Conservation (phyloP, 768 basidiomycete genomes). For the Ramaria rubella region DNA sequence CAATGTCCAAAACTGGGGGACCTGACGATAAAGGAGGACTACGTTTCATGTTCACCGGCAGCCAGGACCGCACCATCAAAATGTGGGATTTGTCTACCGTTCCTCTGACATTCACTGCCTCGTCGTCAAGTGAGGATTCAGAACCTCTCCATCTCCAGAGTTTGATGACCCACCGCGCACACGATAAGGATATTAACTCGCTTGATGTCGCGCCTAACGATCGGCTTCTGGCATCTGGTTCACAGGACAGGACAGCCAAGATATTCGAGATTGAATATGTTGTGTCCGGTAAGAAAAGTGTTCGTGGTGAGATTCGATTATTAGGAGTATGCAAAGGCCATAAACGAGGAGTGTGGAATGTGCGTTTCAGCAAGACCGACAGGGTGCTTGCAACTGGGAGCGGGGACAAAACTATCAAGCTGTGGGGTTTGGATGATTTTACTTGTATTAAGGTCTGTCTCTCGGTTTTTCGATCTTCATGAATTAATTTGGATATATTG, state of each 20-base stretch:
- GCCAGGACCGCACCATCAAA: conserved; percentile 96
- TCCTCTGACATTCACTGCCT: conserved; percentile 20
- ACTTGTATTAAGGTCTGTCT: conserved; percentile 61
- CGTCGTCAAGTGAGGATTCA: conserved; percentile 14
- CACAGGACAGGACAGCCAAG: conserved; percentile 93
- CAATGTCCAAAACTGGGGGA: conserved; percentile 56
- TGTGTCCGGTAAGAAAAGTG: conserved; percentile 30
- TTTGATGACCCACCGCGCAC: conserved; percentile 80
- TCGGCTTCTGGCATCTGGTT: conserved; percentile 81
- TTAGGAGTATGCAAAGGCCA: conserved; percentile 92
- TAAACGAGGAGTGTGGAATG: conserved; percentile 94
- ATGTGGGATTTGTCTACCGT: conserved; percentile 87
- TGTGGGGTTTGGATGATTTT: conserved; percentile 94
- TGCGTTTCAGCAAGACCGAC: conserved; percentile 80
- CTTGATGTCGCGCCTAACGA: conserved; percentile 91
- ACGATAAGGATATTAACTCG: conserved; percentile 98
- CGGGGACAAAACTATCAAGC: conserved; percentile 88
- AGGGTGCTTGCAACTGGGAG: conserved; percentile 87
- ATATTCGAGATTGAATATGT: conserved; percentile 70
- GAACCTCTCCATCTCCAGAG: conserved; percentile 53
- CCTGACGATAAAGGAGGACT: conserved; percentile 17
- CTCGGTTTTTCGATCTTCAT: neutral
- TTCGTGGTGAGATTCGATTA: conserved; percentile 64
- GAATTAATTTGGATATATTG: neutral
- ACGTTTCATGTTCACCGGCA: conserved; percentile 87